Base-by-base conservation (phyloP, 208 protist genomes). In the Porcisia hertigi region DNA sequence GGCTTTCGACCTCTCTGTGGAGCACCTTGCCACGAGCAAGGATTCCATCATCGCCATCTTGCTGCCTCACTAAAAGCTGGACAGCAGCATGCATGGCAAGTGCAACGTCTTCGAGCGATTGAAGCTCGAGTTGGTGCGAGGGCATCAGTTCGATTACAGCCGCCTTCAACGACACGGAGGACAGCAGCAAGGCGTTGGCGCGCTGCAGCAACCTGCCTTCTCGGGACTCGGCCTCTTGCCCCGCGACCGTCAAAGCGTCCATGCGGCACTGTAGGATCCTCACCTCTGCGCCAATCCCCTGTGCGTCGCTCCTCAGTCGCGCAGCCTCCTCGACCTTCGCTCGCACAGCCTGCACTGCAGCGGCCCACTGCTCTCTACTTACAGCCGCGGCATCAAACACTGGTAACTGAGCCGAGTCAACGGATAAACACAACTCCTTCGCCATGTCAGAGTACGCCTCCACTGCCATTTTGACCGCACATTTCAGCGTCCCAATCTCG, bases 71-170 rank as follows among this genome's bases (percentile, higher is more conserved):
- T 14, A 75, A 55, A 52, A 63, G 43, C 45, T 63, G 43, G 23
- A 39, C 54, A 12, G n/a, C 45, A 39, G 71, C 71, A 23, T 49
- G 54, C n/a, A 60, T 62, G 3, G 52, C 69, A 11, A 62, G 12
- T 6, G 54, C 54, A 11, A 62, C 69, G 41, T 73, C 69, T 12
- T 73, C 69, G 36, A 73, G 69, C 1, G 69, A 63, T 49, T 58
- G 34, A 20, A 60, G 52, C 11, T 43, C n/a, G 23, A 25, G 16
- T 12, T 73, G 5, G 16, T 34, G 54, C 55, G 55, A 58, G 45
- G 30, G 34, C 34, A 30, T 0, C 69, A 62, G 18, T 4, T 52
- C 55, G 9, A 34, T 25, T 9, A 58, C 34, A 54, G 69, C 69
- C 2, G 30, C 54, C 34, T 58, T 62, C 9, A 73, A 36, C 30